Evolutionary conservation across 208 protist species (phyloP), one percentile per base, ranked within the genome.

Genomic region (Trypanosoma theileri): DNA sequence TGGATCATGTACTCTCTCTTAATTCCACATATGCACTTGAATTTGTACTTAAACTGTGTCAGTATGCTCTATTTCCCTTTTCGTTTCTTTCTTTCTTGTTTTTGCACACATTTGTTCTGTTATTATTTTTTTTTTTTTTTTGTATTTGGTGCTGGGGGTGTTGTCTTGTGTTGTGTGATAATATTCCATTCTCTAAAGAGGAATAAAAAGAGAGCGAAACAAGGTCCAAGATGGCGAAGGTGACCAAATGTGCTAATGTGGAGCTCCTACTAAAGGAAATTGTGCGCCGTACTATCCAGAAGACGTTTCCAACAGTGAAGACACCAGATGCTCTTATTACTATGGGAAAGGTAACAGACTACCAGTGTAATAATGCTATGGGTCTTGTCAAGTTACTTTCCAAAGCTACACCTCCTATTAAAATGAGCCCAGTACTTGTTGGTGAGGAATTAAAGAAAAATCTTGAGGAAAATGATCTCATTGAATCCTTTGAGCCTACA

Each of bases 311-410:
- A 17, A 59, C 79, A 28, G 44, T 95, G 14, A 69, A 70, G 11
- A 4, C 73, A 52, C 66, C 83, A 4, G 89, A 94, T 59, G 75
- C 84, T 24, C 80, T 96, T 54, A 87, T 97, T 60, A 85, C 88
- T 9, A 59, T 88, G 17, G 88, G 89, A 6, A 93, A 92, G 68
- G 76, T 89, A 53, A 92, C 79, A 59, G 92, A 98, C 66, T 98
- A 97, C 71, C 97, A 98, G 75, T 97, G 94, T 94, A 98, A 98
- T 77, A 97, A 95, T 55, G 94, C 97, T 22, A 95, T 98, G 91
- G 83, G 81, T 26, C 90, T 98, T 42, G 75, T 69, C 21, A 98
- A 97, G 76, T 42, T 70, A 57, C 86, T 98, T 10, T 89, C 85
- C 22, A 77, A 87, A 82, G 77, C 77, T 61, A 84, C 75, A 55